A percentile compares a stretch with the other conserved stretches of the same genome.
Evolutionary conservation across 2,329 filamentous ascomycete species (phyloP).

Genomic region (Aspergillus chevalieri): DNA sequence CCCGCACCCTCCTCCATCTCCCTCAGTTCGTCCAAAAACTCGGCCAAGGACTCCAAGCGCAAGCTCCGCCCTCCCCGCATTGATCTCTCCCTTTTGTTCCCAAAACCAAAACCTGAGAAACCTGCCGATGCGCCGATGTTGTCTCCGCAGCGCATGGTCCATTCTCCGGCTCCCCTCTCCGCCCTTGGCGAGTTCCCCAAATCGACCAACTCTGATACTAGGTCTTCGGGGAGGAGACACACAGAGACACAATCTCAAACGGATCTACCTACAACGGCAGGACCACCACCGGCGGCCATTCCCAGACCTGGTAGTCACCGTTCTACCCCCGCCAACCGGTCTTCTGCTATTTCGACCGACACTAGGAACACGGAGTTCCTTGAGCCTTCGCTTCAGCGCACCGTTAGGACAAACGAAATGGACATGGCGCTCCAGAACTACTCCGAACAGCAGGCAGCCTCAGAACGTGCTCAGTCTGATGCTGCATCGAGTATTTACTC

Average conservation of each 20-base stretch:
- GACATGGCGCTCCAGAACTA: slow-evolving; percentile 27
- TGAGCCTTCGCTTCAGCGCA: slow-evolving; percentile 22
- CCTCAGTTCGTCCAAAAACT: slow-evolving; percentile 14
- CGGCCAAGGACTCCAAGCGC: slow-evolving; percentile 30
- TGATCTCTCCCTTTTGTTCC: slow-evolving; percentile 39
- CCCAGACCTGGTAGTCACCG: not conserved
- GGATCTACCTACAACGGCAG: not conserved
- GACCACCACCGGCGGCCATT: not conserved
- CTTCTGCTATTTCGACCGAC: not conserved
- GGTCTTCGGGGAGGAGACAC: slow-evolving; percentile 19
- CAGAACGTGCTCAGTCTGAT: not conserved
- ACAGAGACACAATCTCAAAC: slow-evolving; percentile 17
- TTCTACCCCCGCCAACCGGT: not conserved
- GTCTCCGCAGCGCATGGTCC: slow-evolving; percentile 37
- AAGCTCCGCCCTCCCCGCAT: slow-evolving; percentile 36
- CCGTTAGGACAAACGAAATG: slow-evolving; percentile 28
- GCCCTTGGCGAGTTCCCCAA: slow-evolving; percentile 26
- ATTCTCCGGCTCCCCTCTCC: slow-evolving; percentile 36
- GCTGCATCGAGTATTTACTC: slow-evolving; percentile 17
- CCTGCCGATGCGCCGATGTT: slow-evolving; percentile 27
- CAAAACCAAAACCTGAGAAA: slow-evolving; percentile 27
- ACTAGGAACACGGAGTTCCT: slow-evolving; percentile 12
- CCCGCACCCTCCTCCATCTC: slow-evolving; percentile 6
- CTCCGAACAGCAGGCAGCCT: slow-evolving; percentile 13
- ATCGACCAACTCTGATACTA: not conserved